Conservation (phyloP, 108 stramenopile species). For the Cyclotella baltica region DNA sequence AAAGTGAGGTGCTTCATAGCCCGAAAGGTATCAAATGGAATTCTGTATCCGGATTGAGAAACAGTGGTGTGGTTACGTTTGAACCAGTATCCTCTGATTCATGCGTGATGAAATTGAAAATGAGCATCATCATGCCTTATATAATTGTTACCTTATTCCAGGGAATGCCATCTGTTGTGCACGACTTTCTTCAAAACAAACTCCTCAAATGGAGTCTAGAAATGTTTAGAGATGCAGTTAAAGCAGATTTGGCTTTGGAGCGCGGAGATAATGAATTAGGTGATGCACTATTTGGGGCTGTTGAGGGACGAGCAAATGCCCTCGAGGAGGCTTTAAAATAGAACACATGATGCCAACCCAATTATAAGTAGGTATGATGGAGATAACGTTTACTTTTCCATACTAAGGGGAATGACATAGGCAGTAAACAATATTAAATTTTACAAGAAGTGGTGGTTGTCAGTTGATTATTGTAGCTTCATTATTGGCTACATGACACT, state of each 20-base stretch:
- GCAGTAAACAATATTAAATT: no score
- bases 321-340: conserved; percentile 71
- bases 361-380: no score
- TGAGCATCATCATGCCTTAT: conserved; percentile 78
- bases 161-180: conserved; percentile 68
- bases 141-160: conserved; percentile 74
- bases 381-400: no score
- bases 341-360: background rate
- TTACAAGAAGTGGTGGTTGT: no score
- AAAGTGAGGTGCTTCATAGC: conserved; percentile 56
- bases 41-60: conserved; percentile 76
- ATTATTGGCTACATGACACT: no score
- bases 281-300: conserved; percentile 86
- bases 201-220: conserved; percentile 90
- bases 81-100: conserved; percentile 55
- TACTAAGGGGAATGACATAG: no score
- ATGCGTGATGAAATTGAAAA: conserved; percentile 78
- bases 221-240: conserved; percentile 90
- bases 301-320: conserved; percentile 84
- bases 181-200: conserved; percentile 87
- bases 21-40: conserved; percentile 85
- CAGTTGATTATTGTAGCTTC: no score
- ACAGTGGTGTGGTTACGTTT: conserved; percentile 72
- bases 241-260: conserved; percentile 87
- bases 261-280: conserved; percentile 87